Evolutionary conservation across 257 asterid genomes (phyloP).

Genomic region (Verbascum thapsus): DNA sequence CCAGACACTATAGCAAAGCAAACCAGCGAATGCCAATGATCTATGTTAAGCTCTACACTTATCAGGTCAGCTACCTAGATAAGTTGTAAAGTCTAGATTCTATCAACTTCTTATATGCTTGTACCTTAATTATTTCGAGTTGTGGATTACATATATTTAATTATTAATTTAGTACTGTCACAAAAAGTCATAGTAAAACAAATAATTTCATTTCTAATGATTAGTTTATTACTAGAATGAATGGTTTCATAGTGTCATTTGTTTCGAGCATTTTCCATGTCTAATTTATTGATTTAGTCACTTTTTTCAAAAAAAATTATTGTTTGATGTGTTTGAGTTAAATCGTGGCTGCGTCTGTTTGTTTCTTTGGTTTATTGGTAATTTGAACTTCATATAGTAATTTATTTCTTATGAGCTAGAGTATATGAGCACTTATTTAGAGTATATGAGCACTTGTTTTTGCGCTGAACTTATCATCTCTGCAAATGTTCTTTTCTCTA

Average conservation of each 20-base stretch:
- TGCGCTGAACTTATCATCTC: neutral
- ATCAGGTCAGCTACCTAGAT: conserved; percentile 53
- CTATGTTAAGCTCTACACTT: conserved; percentile 75
- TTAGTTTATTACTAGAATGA: too few relatives aligned
- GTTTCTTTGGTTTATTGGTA: neutral
- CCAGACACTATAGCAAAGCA: conserved; percentile 73
- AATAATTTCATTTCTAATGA: too few relatives aligned
- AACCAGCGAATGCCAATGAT: conserved; percentile 82
- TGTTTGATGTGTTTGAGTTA: too few relatives aligned
- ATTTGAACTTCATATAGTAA: neutral
- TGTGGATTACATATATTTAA: too few relatives aligned
- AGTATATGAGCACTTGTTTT: neutral
- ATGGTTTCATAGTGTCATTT: too few relatives aligned
- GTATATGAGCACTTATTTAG: neutral
- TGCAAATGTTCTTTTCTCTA: neutral
- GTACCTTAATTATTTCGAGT: neutral
- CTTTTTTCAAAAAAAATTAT: too few relatives aligned
- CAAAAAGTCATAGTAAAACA: too few relatives aligned
- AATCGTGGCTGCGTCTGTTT: neutral
- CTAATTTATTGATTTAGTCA: too few relatives aligned
- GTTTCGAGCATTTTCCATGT: too few relatives aligned
- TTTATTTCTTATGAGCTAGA: neutral
- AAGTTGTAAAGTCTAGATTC: neutral
- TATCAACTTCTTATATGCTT: neutral
- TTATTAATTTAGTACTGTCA: too few relatives aligned